A percentile compares a stretch with the other conserved stretches of the same genome.
Evolutionary conservation across 352 stramenopile genomes (phyloP).

Genomic region (Phytophthora litchii): DNA sequence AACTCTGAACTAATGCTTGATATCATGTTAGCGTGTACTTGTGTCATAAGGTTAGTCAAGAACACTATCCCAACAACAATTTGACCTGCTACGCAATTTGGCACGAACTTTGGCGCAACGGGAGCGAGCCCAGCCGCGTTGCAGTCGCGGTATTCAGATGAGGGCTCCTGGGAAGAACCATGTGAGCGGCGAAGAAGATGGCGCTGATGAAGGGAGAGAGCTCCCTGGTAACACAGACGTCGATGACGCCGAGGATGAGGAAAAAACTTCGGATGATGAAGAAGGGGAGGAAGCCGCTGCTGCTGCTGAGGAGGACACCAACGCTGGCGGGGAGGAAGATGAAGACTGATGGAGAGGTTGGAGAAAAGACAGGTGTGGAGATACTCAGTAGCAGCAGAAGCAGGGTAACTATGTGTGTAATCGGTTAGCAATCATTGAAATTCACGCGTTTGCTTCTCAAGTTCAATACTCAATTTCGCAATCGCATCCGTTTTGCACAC

Average conservation of each 20-base stretch:
- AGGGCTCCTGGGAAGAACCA: not conserved
- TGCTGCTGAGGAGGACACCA: not conserved
- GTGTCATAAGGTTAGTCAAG: not conserved
- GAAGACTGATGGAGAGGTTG: not conserved
- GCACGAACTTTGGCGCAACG: constrained; percentile 2
- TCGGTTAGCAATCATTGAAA: not conserved
- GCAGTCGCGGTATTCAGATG: constrained; percentile 1
- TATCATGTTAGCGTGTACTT: not conserved
- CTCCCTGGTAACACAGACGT: not conserved
- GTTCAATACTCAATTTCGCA: not conserved
- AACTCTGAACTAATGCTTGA: not conserved
- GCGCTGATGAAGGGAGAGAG: no score
- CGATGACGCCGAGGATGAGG: not conserved
- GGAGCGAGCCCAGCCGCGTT: not conserved
- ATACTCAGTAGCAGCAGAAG: not conserved
- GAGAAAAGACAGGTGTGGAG: not conserved
- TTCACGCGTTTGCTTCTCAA: not conserved
- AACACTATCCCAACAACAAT: not conserved
- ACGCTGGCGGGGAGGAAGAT: not conserved
- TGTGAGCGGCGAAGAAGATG: no score
- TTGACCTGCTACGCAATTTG: constrained; percentile 5
- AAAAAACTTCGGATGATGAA: not conserved
- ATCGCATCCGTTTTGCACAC: not conserved
- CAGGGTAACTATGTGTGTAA: not conserved
- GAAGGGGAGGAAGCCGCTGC: not conserved